Conservation (phyloP, 2,329 filamentous ascomycete species). For the Orbilia ellipsospora region DNA sequence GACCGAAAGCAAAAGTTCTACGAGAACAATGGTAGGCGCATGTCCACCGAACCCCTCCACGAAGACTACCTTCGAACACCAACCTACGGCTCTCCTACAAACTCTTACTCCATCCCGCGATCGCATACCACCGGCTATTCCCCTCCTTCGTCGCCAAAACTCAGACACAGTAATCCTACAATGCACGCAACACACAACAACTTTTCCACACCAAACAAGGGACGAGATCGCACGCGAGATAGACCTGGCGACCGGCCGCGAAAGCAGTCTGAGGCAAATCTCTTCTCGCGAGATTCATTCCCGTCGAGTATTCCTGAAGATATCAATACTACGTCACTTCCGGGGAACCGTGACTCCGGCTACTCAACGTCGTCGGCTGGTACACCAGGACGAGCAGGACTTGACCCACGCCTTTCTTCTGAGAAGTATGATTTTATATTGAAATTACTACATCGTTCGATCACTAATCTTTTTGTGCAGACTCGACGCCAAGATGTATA, state of each 20-base stretch:
- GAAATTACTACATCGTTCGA: background rate
- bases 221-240: constrained; percentile 49
- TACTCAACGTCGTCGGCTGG: constrained; percentile 47
- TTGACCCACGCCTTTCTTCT: constrained; percentile 35
- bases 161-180: constrained; percentile 50
- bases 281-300: constrained; percentile 44
- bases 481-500: constrained; percentile 31
- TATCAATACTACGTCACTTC: constrained; percentile 31
- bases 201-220: constrained; percentile 40
- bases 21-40: constrained; percentile 13
- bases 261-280: constrained; percentile 50
- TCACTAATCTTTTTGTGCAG: constrained; percentile 33
- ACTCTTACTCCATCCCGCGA: constrained; percentile 39
- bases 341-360: constrained; percentile 52
- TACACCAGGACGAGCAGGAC: constrained; percentile 26
- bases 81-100: constrained; percentile 45
- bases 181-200: constrained; percentile 38
- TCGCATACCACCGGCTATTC: constrained; percentile 33
- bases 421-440: constrained; percentile 38
- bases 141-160: constrained; percentile 38
- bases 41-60: constrained; percentile 41
- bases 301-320: constrained; percentile 51
- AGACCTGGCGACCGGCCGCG: constrained; percentile 42
- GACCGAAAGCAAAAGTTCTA: constrained; percentile 25
- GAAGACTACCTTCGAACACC: constrained; percentile 41